Evolutionary conservation across 441 rosid genomes (phyloP).

Genomic region (Manihot esculenta): DNA sequence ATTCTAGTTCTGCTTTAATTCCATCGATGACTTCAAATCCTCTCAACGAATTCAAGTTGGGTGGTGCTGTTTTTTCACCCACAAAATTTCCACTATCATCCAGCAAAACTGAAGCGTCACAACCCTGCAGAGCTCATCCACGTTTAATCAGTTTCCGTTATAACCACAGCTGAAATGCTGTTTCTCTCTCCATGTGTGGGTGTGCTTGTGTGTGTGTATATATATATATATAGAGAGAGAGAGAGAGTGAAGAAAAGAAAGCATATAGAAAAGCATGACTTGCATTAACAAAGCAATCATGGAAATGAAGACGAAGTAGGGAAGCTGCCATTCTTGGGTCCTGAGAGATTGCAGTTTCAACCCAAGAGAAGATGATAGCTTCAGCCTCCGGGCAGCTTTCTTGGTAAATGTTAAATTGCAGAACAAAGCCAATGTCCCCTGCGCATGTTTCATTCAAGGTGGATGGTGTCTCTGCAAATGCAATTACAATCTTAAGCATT

Average conservation of each 20-base stretch:
- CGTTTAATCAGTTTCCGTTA: neutral
- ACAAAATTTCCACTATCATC: constrained; percentile 56
- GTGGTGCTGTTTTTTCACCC: constrained; percentile 86
- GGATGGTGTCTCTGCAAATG: constrained; percentile 21
- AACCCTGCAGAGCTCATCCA: constrained; percentile 51
- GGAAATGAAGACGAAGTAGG: constrained; percentile 79
- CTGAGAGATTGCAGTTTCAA: constrained; percentile 48
- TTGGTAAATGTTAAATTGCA: constrained; percentile 46
- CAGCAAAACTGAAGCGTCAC: constrained; percentile 77
- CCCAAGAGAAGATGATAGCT: constrained; percentile 56
- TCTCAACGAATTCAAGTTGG: constrained; percentile 72
- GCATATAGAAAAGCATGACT: constrained; percentile 20
- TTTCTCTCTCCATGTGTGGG: too few relatives aligned
- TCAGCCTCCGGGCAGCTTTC: constrained; percentile 69
- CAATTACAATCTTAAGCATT: constrained; percentile 24
- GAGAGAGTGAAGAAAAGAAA: neutral
- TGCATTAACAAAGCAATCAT: constrained; percentile 89
- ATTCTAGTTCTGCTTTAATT: constrained; percentile 63
- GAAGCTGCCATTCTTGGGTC: constrained; percentile 92
- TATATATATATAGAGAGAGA: too few relatives aligned
- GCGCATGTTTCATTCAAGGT: constrained; percentile 45
- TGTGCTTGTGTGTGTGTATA: too few relatives aligned
- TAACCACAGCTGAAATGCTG: neutral
- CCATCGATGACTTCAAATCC: constrained; percentile 82
- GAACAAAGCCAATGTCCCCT: constrained; percentile 43